Evolutionary conservation across 2,329 filamentous ascomycete species (phyloP), one percentile per base, ranked within the genome.

Genomic region (Grosmannia serpens): DNA sequence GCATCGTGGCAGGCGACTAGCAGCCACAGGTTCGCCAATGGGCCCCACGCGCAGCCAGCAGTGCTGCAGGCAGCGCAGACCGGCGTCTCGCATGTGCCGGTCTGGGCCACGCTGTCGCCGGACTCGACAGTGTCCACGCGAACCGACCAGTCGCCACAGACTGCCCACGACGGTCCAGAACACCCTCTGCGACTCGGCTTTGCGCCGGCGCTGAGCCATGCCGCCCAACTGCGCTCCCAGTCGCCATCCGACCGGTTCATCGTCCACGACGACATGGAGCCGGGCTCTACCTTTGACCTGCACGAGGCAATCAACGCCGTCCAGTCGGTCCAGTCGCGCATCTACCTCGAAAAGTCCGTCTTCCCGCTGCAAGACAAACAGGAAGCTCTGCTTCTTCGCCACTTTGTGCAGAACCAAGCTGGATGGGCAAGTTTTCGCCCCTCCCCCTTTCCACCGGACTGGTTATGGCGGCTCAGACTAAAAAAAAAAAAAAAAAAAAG

Each of bases 371-470:
- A 63, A 3, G 60, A 65, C 31, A 58, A 58, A 17, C 62, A 63
- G 20, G 66, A 71, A 55, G 70, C 68, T 0, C 54, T 60, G 26
- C 65, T 72, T 5, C 66, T 70, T 33, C 66, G 68, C 4, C 70
- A 72, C 31, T 72, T 66, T 54, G 63, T 70, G 3, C 64, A 70
- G 49, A 66, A 68, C 8, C 60, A 71, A n/a, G 69, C 70, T 1
- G 65, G 65, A n/a, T 73, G 70, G 68, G 70, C 71, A 59, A 58
- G 67, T 64, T 15, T 47, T 31, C 9, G 35, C 17, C 9, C 50
- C 20, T 35, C 10, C 6, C n/a, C n/a, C n/a, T n/a, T 55, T n/a
- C 11, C n/a, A 20, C 31, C 4, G 7, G 9, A 3, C 33, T 50
- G 20, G 4, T 26, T 10, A 35, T 46, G 33, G 35, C 20, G 7